Evolutionary conservation across 2,329 filamentous ascomycete species (phyloP), one percentile per base, ranked within the genome.

Genomic region (Alternaria infectoria): DNA sequence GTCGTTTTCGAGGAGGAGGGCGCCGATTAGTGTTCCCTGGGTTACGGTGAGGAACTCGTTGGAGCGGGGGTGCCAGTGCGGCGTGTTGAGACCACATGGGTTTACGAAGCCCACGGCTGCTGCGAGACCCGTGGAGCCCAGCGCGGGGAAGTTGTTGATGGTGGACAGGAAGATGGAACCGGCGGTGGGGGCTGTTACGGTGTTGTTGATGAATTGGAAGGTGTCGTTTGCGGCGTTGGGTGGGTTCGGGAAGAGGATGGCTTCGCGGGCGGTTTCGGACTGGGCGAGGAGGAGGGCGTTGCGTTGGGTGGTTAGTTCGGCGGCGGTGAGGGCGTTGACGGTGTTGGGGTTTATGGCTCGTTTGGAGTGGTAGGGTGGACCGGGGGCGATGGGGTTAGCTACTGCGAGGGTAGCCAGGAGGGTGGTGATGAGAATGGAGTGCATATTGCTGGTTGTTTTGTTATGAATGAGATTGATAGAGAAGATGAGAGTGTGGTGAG

Each of bases 101-200:
- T 81, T 79, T 40, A 88, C 76, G 69, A 84, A 83, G 44, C 84
- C 86, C 8, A 88, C 76, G 3, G 85, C 84, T 80, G 86, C 85
- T 61, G 81, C 82, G 36, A 83, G 77, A 19, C 82, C 82, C 5
- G 84, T 86, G 51, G 84, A 82, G 19, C 86, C 83, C 19, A 88
- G 83, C 25, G 86, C 85, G 3, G 87, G 86, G 77, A 88, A 88
- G 36, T 82, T 84, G 77, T 85, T 84, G 72, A 86, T 82, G 79
- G 87, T 86, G 47, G 86, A 85, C 19, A 82, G 79, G 40, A 86
- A 77, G 64, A 87, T 80, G 69, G 85, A 80, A 44, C 85, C 85
- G 43, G 84, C 85, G 2, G 69, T 71, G 2, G 68, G 66, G 5
- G 69, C 43, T 47, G 78, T 74, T 61, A 83, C 81, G 13, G 68